Percentiles rank a stretch among this genome's conserved stretches.
Evolutionary conservation across 208 protist genomes (phyloP).

Genomic region (Crithidia thermophila): DNA sequence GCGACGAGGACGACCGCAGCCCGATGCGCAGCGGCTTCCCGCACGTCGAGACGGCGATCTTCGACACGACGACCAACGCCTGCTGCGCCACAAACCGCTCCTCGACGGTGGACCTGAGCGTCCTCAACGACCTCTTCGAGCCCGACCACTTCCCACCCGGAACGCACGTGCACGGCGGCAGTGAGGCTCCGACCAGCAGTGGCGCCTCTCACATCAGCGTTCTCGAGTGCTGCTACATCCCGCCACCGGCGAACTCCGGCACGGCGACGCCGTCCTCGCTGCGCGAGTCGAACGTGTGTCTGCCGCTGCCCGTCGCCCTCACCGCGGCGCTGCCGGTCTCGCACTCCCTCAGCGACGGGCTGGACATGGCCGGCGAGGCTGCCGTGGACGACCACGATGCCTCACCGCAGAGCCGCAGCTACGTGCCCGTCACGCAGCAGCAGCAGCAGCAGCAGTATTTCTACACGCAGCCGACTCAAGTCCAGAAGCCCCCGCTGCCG

Average conservation of each 20-base stretch:
- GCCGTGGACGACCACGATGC: not conserved
- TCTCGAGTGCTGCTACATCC: not conserved
- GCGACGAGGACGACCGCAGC: not conserved
- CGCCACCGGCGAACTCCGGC: conserved; percentile 1
- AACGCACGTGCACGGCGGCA: not conserved
- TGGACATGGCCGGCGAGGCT: not conserved
- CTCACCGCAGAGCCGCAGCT: conserved; percentile 2
- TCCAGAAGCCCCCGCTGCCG: not conserved
- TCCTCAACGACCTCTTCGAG: conserved; percentile 1
- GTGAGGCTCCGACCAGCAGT: conserved; percentile 10
- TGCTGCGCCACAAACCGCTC: not conserved
- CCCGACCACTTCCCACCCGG: not conserved
- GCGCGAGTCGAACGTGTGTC: not conserved
- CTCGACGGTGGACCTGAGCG: not conserved
- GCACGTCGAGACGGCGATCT: conserved; percentile 23
- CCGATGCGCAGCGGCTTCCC: not conserved
- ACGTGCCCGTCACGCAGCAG: not conserved
- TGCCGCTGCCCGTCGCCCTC: not conserved
- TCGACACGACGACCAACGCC: conserved; percentile 9
- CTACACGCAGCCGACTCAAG: not conserved
- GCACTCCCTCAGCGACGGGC: not conserved
- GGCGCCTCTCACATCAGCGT: conserved; percentile 8
- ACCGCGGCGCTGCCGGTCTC: not conserved
- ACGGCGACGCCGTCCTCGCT: conserved; percentile 15
- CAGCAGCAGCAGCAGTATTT: not conserved